A percentile compares a stretch with the other conserved stretches of the same genome.
phyloP scores from a whole-genome alignment of 73 alveolate genomes.

The Uronychia binucleata region DNA sequence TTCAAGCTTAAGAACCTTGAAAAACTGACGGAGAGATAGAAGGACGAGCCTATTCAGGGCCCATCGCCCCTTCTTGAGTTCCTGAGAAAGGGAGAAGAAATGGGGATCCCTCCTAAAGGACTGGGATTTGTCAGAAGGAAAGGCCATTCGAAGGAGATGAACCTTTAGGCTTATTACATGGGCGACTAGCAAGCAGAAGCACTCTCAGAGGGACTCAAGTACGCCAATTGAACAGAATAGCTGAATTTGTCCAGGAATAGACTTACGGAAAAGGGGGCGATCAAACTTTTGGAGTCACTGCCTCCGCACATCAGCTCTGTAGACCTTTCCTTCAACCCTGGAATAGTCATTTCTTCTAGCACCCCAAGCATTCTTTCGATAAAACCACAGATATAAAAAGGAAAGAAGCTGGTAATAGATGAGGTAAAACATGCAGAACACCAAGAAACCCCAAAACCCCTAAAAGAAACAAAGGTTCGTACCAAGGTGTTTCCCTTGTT shows the following conservation, averaged over 20 bases:
- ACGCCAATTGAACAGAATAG: neutral
- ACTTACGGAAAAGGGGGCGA: slow-evolving; percentile 2
- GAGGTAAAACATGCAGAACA: neutral
- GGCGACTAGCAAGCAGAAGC: slow-evolving; percentile 18
- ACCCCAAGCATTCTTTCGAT: neutral
- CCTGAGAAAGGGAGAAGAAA: slow-evolving; percentile 10
- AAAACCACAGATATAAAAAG: neutral
- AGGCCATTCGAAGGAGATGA: neutral
- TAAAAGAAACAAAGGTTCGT: neutral
- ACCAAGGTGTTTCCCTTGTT: neutral
- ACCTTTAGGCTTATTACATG: neutral
- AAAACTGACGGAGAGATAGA: neutral
- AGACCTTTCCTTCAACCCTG: neutral
- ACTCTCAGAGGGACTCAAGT: neutral
- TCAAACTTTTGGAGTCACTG: neutral
- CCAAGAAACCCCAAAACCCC: neutral
- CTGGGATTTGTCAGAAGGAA: neutral
- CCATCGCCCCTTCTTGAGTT: slow-evolving; percentile 27
- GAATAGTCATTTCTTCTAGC: neutral
- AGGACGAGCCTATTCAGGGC: neutral
- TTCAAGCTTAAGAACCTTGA: neutral
- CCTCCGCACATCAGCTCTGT: neutral
- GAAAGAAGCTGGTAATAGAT: neutral
- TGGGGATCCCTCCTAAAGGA: slow-evolving; percentile 37
- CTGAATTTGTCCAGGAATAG: slow-evolving; percentile 8